Evolutionary conservation across 23 red algal genomes (phyloP).

Genomic region (Gracilariopsis chorda): DNA sequence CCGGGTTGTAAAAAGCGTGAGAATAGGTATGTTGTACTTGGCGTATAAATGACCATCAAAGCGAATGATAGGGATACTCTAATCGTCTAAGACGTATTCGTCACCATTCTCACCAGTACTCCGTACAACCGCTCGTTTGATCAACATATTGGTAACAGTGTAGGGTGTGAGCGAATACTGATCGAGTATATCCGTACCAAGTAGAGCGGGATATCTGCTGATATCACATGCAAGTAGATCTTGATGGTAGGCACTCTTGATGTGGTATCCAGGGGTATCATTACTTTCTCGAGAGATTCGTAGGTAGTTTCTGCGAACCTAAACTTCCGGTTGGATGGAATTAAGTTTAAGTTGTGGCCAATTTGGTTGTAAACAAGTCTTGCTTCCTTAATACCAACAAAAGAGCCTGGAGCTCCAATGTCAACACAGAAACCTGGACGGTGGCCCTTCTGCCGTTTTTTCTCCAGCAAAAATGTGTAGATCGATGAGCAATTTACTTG

Average conservation of each 20-base stretch:
- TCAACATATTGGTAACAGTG: neutral
- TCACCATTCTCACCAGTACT: neutral
- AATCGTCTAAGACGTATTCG: neutral
- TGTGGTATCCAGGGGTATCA: too few relatives aligned
- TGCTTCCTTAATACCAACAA: neutral
- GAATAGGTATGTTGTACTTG: neutral
- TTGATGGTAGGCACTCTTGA: too few relatives aligned
- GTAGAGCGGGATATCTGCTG: neutral
- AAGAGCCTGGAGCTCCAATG: neutral
- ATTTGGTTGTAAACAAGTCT: too few relatives aligned
- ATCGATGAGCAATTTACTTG: too few relatives aligned
- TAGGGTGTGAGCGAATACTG: neutral
- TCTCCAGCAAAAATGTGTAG: too few relatives aligned
- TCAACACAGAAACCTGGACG: neutral
- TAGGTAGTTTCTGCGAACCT: too few relatives aligned
- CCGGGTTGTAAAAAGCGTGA: neutral
- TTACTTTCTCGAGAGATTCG: too few relatives aligned
- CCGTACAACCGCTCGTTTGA: slow-evolving; percentile 23
- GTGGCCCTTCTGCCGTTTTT: too few relatives aligned
- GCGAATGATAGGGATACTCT: neutral
- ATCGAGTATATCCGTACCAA: slow-evolving; percentile 8
- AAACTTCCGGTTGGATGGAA: too few relatives aligned
- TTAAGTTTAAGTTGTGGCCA: too few relatives aligned
- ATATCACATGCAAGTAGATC: too few relatives aligned
- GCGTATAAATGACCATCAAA: neutral